Evolutionary conservation across 2,329 filamentous ascomycete species (phyloP).

Genomic region (Byssoonygena ceratinophila): DNA sequence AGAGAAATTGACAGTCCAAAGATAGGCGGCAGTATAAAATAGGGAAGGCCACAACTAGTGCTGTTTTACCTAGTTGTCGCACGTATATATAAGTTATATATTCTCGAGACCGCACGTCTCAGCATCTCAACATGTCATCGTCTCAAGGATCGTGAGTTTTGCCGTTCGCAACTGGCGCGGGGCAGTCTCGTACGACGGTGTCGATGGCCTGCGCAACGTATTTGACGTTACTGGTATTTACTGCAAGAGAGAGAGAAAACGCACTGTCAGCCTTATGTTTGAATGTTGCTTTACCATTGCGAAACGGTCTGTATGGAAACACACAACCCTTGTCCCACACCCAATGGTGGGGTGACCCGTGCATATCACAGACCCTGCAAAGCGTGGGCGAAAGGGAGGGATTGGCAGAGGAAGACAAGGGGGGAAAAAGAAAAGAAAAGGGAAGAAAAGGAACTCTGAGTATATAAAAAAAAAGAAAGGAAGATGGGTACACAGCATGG

Average conservation of each 20-base stretch:
- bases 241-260: slow-evolving; percentile 6
- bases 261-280: not conserved
- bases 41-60: not conserved
- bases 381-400: not conserved
- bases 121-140: not conserved
- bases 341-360: not conserved
- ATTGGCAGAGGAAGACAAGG: not conserved
- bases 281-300: not conserved
- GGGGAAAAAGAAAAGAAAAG: not conserved
- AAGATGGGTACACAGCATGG: not conserved
- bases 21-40: too few relatives aligned
- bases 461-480: slow-evolving; percentile 1
- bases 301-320: not conserved
- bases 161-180: slow-evolving; percentile 1
- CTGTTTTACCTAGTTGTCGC: not conserved
- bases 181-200: slow-evolving; percentile 14
- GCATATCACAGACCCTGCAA: not conserved
- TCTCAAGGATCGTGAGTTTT: not conserved
- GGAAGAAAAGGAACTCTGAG: not conserved
- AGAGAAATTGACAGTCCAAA: not conserved
- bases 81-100: not conserved
- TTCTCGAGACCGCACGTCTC: too few relatives aligned
- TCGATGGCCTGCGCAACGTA: slow-evolving; percentile 20
- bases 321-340: not conserved
- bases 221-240: slow-evolving; percentile 19